Evolutionary conservation across 225 moss, liverwort and hornwort species (phyloP), one percentile per base, ranked within the genome.

Genomic region (Rhytidiadelphus loreus): DNA sequence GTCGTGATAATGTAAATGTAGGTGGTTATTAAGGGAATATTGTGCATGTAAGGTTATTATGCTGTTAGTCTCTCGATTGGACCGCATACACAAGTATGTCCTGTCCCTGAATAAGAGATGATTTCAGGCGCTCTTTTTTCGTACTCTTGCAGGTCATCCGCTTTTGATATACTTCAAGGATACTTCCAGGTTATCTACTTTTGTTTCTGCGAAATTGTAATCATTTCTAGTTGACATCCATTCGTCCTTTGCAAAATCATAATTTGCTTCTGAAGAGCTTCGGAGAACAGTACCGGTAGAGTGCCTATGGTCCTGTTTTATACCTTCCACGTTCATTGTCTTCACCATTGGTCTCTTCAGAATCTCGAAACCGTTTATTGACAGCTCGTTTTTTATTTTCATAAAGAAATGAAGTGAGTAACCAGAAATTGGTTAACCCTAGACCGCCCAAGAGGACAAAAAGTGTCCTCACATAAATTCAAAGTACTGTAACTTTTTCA

Each of bases 1-100:
- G 71, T 87, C 72, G 62, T 79, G 65, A 89, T 82, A 83, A 89
- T 92, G 89, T 91, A 87, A 89, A 66, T 91, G 72, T 92, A 89
- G 90, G 87, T 89, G 73, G 90, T 69, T 91, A 86, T 85, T 33
- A 89, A 72, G 71, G 82, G 73, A 65, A 87, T 91, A 83, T 72
- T 63, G 80, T 84, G 89, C 88, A 76, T 87, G 90, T 86, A 73
- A 89, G 89, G 77, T 88, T 87, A 81, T 87, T 87, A 83, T 77
- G 87, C 92, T 89, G 89, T 71, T 65, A 85, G 90, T 85, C 87
- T 84, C 89, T 89, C 85, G 82, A 78, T 72, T 91, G 87, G 92
- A 87, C 85, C 82, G 72, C 92, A 85, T 91, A 92, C 92, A 85
- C 77, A 92, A 92, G 90, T 92, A 92, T 92, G 90, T 85, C 63